Evolutionary conservation across 2,329 filamentous ascomycete species (phyloP), one percentile per base, ranked within the genome.

Genomic region (Parascedosporium putredinis): DNA sequence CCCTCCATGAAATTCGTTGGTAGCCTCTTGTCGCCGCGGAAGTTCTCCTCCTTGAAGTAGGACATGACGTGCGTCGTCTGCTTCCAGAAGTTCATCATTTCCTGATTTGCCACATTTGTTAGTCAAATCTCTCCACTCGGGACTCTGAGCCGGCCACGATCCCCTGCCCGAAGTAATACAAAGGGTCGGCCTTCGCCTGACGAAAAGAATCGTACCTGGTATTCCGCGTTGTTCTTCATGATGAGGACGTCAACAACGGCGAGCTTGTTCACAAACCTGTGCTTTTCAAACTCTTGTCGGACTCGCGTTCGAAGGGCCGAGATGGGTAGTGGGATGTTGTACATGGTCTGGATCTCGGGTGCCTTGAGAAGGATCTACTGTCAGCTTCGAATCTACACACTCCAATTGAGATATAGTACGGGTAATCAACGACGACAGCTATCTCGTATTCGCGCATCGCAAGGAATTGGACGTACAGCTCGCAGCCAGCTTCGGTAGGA

Each of bases 81-180:
- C 72, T 96, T 95, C 93, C 93, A 98, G 77, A 86, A 98, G 74
- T 98, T 98, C 76, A 98, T 81, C 49, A 87, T 98, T 77, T 98
- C 93, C 90, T 96, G 59, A 51, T 49, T 18, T 25, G 38, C 47
- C 9, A 43, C 16, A 50, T 45, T 29, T 38, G 34, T 45, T 20
- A 45, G 36, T 18, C 22, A 10, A 44, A 4, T n/a, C 22, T n/a
- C 9, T 9, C 23, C 43, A 25, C 43, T 24, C 43, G 43, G 23
- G 23, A 23, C 10, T 7, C 10, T 7, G 40, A 24, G 16, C 2
- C 10, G 25, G n/a, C n/a, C n/a, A n/a, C n/a, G 42, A 24, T 14
- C 43, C 43, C 6, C 5, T 34, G 16, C 9, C 33, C 33, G 6
- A 16, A 16, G n/a, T 16, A 16, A 18, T 36, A 36, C 33, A 18